Percentiles rank a stretch among this genome's conserved stretches.
Evolutionary conservation across 2,329 filamentous ascomycete species (phyloP).

Genomic region (Aspergillus hortae): DNA sequence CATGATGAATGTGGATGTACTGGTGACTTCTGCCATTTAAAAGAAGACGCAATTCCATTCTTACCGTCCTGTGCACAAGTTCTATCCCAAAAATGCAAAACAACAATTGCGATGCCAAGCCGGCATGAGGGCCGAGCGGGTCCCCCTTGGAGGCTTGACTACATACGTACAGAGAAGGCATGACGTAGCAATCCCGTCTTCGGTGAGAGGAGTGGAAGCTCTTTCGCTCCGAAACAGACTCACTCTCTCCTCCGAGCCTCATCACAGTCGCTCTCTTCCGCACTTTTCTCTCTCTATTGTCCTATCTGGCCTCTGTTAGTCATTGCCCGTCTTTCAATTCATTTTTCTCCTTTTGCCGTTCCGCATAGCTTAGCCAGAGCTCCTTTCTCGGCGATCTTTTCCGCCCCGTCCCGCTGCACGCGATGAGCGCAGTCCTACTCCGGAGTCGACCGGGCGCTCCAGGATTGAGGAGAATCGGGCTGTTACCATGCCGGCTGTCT

Average conservation of each 20-base stretch:
- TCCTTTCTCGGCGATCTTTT: constrained; percentile 7
- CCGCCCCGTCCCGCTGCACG: constrained; percentile 6
- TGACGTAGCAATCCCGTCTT: constrained; percentile 5
- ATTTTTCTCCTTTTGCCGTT: neutral
- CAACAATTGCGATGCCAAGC: neutral
- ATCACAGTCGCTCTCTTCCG: constrained; percentile 2
- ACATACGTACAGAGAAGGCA: neutral
- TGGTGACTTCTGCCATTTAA: neutral
- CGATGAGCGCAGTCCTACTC: constrained; percentile 32
- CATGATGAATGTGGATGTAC: neutral
- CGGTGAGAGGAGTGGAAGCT: neutral
- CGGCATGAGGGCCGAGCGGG: constrained; percentile 8
- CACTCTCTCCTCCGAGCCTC: constrained; percentile 4
- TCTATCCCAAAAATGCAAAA: too few relatives aligned
- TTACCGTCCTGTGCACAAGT: neutral
- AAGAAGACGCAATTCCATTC: neutral
- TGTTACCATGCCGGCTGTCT: constrained; percentile 19
- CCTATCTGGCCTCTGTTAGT: constrained; percentile 6
- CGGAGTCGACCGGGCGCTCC: constrained; percentile 26
- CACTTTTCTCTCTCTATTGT: constrained; percentile 4
- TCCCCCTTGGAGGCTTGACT: constrained; percentile 2
- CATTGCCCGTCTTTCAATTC: constrained; percentile 1
- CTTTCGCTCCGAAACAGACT: neutral
- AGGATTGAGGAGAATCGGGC: constrained; percentile 25
- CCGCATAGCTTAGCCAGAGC: neutral